These are phyloP conservation scores for Solanum ossicruentum DNA, from an alignment of 257 asterid species.

Conservation along the genomic window DNA sequence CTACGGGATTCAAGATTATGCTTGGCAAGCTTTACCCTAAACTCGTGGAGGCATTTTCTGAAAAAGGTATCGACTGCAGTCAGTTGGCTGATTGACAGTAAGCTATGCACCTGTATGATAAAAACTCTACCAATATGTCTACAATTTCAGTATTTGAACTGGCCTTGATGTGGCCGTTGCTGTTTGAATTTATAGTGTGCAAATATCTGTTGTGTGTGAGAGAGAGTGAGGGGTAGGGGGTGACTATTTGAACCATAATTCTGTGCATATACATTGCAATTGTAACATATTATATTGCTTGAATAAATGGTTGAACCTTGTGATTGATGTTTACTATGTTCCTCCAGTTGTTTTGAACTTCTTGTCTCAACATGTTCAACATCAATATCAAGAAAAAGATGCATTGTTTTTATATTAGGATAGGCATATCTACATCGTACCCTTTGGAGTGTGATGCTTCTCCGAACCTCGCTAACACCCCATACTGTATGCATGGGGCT, in stretches of 20 bases:
- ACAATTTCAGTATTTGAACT: not conserved
- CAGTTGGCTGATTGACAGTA: slow-evolving; percentile 14
- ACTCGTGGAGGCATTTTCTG: slow-evolving; percentile 64
- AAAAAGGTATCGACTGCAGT: slow-evolving; percentile 47
- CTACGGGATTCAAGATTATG: slow-evolving; percentile 84
- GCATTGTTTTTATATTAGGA: not conserved
- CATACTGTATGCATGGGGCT: not conserved
- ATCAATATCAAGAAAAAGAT: not conserved
- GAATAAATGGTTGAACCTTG: slow-evolving; percentile 3
- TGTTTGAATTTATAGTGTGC: not conserved
- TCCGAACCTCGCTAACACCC: not conserved
- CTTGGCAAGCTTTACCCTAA: slow-evolving; percentile 58
- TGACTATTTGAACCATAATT: not conserved
- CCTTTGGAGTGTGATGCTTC: not conserved
- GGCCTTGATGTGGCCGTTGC: not conserved
- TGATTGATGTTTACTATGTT: not conserved
- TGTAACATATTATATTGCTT: not conserved
- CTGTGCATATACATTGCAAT: not conserved
- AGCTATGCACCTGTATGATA: not conserved
- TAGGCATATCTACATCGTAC: not conserved
- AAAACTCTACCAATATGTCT: not conserved
- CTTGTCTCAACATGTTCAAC: not conserved
- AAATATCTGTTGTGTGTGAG: not conserved
- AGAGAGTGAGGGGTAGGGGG: not conserved
- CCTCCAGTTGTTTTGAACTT: not conserved